Percentiles rank a stretch among this genome's conserved stretches.
phyloP scores from a whole-genome alignment of 352 stramenopile genomes.

The Phytophthora capsici region DNA sequence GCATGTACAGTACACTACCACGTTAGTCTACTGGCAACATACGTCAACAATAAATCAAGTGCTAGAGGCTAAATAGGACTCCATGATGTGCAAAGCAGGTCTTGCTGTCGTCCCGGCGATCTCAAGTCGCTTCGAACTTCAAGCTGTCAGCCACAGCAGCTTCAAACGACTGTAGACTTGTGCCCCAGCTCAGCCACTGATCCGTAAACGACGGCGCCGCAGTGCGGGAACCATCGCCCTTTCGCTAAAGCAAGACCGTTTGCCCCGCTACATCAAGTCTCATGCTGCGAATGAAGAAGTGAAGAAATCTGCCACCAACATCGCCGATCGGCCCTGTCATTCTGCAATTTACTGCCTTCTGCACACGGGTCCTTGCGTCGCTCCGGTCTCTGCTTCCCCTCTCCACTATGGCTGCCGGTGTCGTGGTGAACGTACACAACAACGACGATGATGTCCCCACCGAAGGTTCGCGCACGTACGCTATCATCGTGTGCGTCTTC shows the following conservation, averaged over 20 bases:
- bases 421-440: slow-evolving; percentile 14
- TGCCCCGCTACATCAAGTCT: not conserved
- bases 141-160: not conserved
- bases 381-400: slow-evolving; percentile 7
- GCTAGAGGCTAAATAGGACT: too few relatives aligned
- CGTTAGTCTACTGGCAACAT: too few relatives aligned
- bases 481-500: too few relatives aligned
- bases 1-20: too few relatives aligned
- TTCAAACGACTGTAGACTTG: not conserved
- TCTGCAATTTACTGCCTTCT: not conserved
- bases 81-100: not conserved
- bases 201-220: not conserved
- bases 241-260: not conserved
- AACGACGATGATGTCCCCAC: slow-evolving; percentile 8
- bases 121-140: not conserved
- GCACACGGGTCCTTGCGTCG: not conserved
- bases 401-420: slow-evolving; percentile 7
- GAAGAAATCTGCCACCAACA: not conserved
- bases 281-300: not conserved
- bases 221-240: not conserved
- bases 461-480: not conserved
- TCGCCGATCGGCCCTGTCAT: not conserved
- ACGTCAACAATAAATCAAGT: not conserved
- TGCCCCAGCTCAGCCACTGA: not conserved
- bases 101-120: not conserved